phyloP scores from a whole-genome alignment of 768 basidiomycete genomes.

The Infundibulicybe gibba region DNA sequence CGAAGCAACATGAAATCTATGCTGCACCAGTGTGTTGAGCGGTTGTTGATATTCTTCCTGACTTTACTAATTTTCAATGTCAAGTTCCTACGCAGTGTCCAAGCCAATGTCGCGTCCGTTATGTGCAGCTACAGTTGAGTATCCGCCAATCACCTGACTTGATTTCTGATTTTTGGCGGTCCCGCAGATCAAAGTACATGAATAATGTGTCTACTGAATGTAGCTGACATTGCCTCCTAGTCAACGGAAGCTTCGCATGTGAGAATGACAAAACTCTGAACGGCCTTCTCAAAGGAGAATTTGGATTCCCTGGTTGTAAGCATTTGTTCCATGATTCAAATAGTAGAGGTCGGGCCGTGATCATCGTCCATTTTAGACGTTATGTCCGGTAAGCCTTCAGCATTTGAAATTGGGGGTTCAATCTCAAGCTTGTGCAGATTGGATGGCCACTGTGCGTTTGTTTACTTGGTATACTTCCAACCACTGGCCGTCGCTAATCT shows the following conservation, averaged over 20 bases:
- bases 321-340: background rate
- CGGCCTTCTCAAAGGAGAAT: conserved; percentile 60
- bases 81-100: conserved; percentile 53
- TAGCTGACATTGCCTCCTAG: conserved; percentile 8
- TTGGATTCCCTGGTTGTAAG: conserved; percentile 65
- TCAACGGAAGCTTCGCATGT: conserved; percentile 61
- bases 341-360: conserved; percentile 7
- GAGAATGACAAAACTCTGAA: conserved; percentile 60
- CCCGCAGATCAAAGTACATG: conserved; percentile 28
- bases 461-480: background rate
- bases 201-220: too few relatives aligned
- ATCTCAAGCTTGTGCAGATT: conserved; percentile 35
- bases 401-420: background rate
- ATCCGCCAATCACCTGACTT: background rate
- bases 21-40: conserved; percentile 37
- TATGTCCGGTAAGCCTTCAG: conserved; percentile 34
- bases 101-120: conserved; percentile 61
- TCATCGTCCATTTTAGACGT: conserved; percentile 26
- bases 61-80: background rate
- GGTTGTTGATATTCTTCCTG: background rate
- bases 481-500: background rate
- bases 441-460: conserved; percentile 53
- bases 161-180: too few relatives aligned
- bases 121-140: conserved; percentile 61
- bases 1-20: conserved; percentile 54